Conservation (phyloP, 2,329 filamentous ascomycete genomes). For the Aspergillus tubingensis region DNA sequence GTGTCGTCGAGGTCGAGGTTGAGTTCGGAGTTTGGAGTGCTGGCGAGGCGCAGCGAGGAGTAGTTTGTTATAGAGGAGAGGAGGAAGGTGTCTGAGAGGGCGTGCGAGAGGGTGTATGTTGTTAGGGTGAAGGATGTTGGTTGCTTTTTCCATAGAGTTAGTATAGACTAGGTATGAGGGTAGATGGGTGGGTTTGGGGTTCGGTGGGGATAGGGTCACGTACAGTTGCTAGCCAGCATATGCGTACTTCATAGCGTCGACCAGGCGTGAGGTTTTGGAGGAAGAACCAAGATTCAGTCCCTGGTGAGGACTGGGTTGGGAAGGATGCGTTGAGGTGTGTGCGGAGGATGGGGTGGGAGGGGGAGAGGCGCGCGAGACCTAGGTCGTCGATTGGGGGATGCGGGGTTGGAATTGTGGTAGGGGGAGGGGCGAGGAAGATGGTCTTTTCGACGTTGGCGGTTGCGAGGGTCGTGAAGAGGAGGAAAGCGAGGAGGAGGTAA, state of each 20-base stretch:
- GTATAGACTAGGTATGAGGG: no score
- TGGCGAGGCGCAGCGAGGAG: constrained; percentile 53
- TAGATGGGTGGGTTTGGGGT: no score
- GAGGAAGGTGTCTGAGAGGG: constrained; percentile 65
- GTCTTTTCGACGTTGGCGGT: constrained; percentile 84
- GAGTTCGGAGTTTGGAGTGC: constrained; percentile 20
- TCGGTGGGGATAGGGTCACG: constrained; percentile 33
- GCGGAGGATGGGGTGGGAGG: constrained; percentile 57
- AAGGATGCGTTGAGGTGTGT: constrained; percentile 69
- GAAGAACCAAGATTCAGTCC: constrained; percentile 74
- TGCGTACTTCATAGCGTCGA: constrained; percentile 83
- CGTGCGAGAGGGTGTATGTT: constrained; percentile 61
- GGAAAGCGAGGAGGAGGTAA: constrained; percentile 21
- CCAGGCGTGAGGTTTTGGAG: constrained; percentile 69
- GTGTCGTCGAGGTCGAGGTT: constrained; percentile 1
- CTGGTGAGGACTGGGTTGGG: constrained; percentile 57
- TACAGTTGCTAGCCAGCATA: constrained; percentile 94
- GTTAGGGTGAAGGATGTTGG: constrained; percentile 76
- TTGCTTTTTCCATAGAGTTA: constrained; percentile 59
- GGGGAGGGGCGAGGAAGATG: constrained; percentile 75
- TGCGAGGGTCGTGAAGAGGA: constrained; percentile 18
- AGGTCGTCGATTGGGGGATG: constrained; percentile 62
- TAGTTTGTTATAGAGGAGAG: constrained; percentile 66
- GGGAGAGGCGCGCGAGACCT: constrained; percentile 66
- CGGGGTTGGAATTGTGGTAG: constrained; percentile 57